phyloP scores from a whole-genome alignment of 2,329 filamentous ascomycete species.

The Nemania sp. region DNA sequence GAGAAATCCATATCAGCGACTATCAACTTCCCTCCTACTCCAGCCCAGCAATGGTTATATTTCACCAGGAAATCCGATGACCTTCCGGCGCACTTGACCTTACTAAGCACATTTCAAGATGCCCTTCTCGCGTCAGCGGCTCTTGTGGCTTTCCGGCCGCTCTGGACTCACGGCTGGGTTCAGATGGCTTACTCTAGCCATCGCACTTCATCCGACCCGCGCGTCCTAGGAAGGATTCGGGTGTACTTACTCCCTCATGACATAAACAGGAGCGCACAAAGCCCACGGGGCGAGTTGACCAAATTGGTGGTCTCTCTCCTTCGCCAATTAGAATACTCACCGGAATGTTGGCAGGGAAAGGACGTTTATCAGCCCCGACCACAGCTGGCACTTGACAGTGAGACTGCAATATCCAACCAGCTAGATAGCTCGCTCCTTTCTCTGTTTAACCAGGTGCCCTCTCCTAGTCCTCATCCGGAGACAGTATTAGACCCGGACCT shows the following conservation, averaged over 20 bases:
- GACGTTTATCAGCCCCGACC: constrained; percentile 23
- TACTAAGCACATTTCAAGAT: constrained; percentile 34
- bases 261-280: constrained; percentile 55
- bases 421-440: constrained; percentile 63
- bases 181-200: constrained; percentile 45
- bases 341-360: constrained; percentile 57
- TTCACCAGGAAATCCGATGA: constrained; percentile 32
- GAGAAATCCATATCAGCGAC: constrained; percentile 13
- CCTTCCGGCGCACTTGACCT: constrained; percentile 4
- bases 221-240: constrained; percentile 45
- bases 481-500: constrained; percentile 54
- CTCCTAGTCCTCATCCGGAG: constrained; percentile 61
- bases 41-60: constrained; percentile 35
- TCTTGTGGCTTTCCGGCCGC: constrained; percentile 32
- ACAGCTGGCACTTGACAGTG: constrained; percentile 20
- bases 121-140: constrained; percentile 35
- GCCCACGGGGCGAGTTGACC: constrained; percentile 51
- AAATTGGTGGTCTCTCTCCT: constrained; percentile 55
- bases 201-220: constrained; percentile 8
- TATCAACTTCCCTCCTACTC: constrained; percentile 20
- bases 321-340: constrained; percentile 57
- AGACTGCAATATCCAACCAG: constrained; percentile 40
- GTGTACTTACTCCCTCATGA: constrained; percentile 71
- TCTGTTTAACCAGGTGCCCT: constrained; percentile 74
- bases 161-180: constrained; percentile 49